Evolutionary conservation across 2,329 filamentous ascomycete species (phyloP).

Genomic region (Paracoccidioides lutzii): DNA sequence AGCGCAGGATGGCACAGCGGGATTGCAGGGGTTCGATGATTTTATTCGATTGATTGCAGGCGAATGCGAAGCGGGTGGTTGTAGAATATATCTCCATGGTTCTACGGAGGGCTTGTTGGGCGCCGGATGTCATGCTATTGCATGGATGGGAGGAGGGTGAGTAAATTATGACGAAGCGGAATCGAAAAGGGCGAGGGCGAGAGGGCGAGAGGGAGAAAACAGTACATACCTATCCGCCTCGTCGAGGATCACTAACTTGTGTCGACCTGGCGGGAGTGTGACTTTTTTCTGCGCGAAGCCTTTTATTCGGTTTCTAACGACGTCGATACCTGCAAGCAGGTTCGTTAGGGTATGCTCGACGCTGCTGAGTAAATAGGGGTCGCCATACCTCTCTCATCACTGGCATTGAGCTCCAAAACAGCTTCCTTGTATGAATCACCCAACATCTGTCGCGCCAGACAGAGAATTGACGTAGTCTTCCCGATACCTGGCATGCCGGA

Average conservation of each 20-base stretch:
- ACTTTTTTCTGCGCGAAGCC: conserved; percentile 99
- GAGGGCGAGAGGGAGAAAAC: neutral
- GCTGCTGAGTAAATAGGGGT: neutral
- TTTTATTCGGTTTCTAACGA: conserved; percentile 94
- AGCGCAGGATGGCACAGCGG: conserved; percentile 87
- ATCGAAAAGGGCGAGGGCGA: neutral
- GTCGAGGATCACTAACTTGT: conserved; percentile 95
- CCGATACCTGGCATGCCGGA: conserved; percentile 99
- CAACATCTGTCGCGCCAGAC: conserved; percentile 78
- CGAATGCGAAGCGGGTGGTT: conserved; percentile 93
- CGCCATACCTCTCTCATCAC: conserved; percentile 66
- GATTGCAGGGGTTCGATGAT: conserved; percentile 99
- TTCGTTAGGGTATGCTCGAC: conserved; percentile 1
- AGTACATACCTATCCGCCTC: conserved; percentile 65
- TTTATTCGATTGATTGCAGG: conserved; percentile 97
- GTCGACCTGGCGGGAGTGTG: conserved; percentile 74
- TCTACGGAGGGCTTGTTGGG: conserved; percentile 82
- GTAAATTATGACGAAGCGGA: neutral
- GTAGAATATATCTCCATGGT: conserved; percentile 99
- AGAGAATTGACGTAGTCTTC: conserved; percentile 92
- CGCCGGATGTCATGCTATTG: conserved; percentile 79
- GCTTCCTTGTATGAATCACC: conserved; percentile 95
- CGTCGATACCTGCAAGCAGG: conserved; percentile 63
- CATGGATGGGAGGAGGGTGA: neutral
- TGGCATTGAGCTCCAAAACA: conserved; percentile 89